Evolutionary conservation across 352 stramenopile genomes (phyloP).

Genomic region (Phytopythium litorale): DNA sequence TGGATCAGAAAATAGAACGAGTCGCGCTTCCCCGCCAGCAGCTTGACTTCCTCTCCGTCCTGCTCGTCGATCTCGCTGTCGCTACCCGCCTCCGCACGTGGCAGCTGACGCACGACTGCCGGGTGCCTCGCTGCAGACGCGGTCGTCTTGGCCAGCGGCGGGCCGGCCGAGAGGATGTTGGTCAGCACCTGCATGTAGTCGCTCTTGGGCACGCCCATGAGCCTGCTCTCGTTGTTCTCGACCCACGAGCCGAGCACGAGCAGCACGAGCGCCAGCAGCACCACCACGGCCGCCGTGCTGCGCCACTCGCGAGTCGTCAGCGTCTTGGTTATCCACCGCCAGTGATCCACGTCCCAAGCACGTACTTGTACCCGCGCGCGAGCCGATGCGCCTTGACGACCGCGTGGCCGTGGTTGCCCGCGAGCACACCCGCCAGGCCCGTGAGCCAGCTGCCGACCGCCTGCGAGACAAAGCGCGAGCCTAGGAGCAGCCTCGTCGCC

Average conservation of each 20-base stretch:
- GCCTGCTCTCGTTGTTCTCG: slow-evolving; percentile 72
- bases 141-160: slow-evolving; percentile 1
- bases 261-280: slow-evolving; percentile 43
- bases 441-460: slow-evolving; percentile 59
- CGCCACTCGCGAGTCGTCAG: neutral
- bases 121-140: neutral
- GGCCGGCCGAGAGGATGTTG: slow-evolving; percentile 57
- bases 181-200: slow-evolving; percentile 62
- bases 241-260: slow-evolving; percentile 58
- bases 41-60: slow-evolving; percentile 17
- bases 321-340: neutral
- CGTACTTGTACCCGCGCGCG: slow-evolving; percentile 41
- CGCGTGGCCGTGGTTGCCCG: slow-evolving; percentile 57
- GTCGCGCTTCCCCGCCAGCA: slow-evolving; percentile 49
- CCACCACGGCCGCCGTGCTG: slow-evolving; percentile 41
- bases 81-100: neutral
- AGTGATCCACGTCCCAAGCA: neutral
- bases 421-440: slow-evolving; percentile 43
- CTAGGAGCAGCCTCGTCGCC: slow-evolving; percentile 33
- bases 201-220: slow-evolving; percentile 52
- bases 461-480: slow-evolving; percentile 48
- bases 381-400: slow-evolving; percentile 45
- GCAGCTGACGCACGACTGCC: neutral
- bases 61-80: neutral
- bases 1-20: slow-evolving; percentile 80